These are phyloP conservation scores for Orbilia oligospora DNA, from an alignment of 2,329 filamentous ascomycete species.

Conservation along the genomic window DNA sequence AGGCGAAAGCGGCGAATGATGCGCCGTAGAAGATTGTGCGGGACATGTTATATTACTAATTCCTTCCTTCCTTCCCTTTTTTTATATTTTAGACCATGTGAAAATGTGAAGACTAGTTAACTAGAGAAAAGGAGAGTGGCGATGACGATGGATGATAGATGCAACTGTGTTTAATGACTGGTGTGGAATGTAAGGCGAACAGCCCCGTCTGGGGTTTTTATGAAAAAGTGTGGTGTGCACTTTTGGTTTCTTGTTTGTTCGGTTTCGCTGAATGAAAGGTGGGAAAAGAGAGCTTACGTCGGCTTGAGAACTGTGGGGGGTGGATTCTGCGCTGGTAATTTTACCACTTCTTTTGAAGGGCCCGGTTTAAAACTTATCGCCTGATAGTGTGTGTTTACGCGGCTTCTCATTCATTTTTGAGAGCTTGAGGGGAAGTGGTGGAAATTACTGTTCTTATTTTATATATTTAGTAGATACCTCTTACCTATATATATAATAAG, in stretches of 20 bases:
- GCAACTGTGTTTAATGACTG: not conserved
- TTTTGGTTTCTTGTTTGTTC: not conserved
- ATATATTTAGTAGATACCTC: too few relatives aligned
- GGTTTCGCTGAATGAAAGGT: too few relatives aligned
- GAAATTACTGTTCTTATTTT: not conserved
- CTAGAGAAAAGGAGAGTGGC: too few relatives aligned
- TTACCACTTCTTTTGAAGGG: too few relatives aligned
- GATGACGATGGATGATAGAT: not conserved
- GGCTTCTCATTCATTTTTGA: not conserved
- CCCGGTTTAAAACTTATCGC: too few relatives aligned
- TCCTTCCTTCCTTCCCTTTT: not conserved
- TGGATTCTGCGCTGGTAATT: not conserved
- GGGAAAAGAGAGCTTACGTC: too few relatives aligned
- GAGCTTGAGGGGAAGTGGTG: not conserved
- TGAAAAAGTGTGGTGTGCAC: too few relatives aligned
- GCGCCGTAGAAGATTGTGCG: slow-evolving; percentile 68
- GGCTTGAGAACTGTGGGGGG: too few relatives aligned
- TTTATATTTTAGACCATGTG: not conserved
- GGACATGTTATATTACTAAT: slow-evolving; percentile 67
- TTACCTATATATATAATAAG: too few relatives aligned
- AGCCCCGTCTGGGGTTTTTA: too few relatives aligned
- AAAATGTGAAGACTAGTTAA: not conserved
- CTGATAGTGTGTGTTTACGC: not conserved
- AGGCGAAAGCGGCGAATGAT: slow-evolving; percentile 68
- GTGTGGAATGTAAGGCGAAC: too few relatives aligned